phyloP scores from a whole-genome alignment of 805 yeast genomes.

The Hemisphaericaspora nanyangensis region DNA sequence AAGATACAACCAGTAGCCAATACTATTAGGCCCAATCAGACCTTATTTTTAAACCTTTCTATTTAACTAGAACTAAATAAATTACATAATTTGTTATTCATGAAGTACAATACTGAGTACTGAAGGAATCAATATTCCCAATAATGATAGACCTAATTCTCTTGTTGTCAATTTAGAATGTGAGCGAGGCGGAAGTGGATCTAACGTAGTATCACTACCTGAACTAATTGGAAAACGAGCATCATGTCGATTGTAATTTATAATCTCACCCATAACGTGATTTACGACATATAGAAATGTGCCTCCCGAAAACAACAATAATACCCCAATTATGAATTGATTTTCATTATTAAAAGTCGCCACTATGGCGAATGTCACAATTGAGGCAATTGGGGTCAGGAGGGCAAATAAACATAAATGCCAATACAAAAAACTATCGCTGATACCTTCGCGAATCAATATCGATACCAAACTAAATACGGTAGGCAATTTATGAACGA shows the following conservation, averaged over 20 bases:
- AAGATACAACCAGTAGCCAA: constrained; percentile 4
- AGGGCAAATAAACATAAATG: constrained; percentile 53
- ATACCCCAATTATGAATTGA: constrained; percentile 46
- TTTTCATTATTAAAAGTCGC: constrained; percentile 19
- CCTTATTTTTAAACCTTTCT: too few relatives aligned
- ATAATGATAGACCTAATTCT: constrained; percentile 15
- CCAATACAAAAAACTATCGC: constrained; percentile 28
- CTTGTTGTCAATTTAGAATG: constrained; percentile 4
- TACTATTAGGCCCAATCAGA: too few relatives aligned
- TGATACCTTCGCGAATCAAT: constrained; percentile 38
- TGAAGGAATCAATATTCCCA: constrained; percentile 26
- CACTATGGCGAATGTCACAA: constrained; percentile 42
- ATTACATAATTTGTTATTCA: too few relatives aligned
- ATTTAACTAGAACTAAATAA: too few relatives aligned
- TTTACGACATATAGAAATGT: constrained; percentile 69
- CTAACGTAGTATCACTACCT: background rate
- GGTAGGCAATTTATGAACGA: constrained; percentile 74
- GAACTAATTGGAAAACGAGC: background rate
- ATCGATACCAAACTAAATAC: constrained; percentile 63
- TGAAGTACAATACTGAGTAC: constrained; percentile 14
- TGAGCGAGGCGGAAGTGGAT: background rate
- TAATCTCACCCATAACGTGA: constrained; percentile 50
- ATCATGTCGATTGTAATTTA: background rate
- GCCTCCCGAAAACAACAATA: constrained; percentile 66
- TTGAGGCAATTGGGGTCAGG: constrained; percentile 60